A percentile compares a stretch with the other conserved stretches of the same genome.
Conservation (phyloP, 305 asterid genomes). For the Plantago lanceolata region DNA sequence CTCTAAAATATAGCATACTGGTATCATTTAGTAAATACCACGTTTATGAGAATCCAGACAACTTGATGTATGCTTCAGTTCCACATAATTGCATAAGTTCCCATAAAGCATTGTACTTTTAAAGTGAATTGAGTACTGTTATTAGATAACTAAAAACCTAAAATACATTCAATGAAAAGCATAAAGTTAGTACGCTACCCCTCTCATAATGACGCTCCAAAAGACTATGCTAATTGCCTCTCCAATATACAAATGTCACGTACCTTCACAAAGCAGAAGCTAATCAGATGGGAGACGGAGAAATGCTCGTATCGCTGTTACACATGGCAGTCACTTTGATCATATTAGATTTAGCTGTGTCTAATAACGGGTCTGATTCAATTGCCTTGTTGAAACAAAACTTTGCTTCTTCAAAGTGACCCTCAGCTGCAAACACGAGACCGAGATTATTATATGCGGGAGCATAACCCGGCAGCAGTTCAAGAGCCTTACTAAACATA, state of each 20-base stretch:
- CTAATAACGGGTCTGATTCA: constrained; percentile 72
- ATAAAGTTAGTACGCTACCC: neutral
- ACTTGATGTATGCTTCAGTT: neutral
- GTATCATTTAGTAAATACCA: no score
- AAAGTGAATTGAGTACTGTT: neutral
- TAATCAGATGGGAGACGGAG: constrained; percentile 26
- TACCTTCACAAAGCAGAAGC: constrained; percentile 20
- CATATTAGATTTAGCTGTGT: constrained; percentile 84
- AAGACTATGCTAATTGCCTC: constrained; percentile 5
- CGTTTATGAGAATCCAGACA: constrained; percentile 5
- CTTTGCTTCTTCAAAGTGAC: constrained; percentile 67
- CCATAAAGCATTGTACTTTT: neutral
- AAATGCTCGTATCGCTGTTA: constrained; percentile 35
- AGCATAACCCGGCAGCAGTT: constrained; percentile 88
- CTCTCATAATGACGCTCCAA: neutral
- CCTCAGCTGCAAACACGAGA: constrained; percentile 87
- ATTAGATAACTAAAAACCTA: neutral
- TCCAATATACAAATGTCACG: constrained; percentile 1
- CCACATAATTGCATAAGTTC: neutral
- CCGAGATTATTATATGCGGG: constrained; percentile 97
- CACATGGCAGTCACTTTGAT: constrained; percentile 51
- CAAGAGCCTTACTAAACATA: constrained; percentile 84
- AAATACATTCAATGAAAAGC: neutral
- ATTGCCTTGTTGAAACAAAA: constrained; percentile 80
- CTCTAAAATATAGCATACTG: neutral